phyloP scores from a whole-genome alignment of 2,329 filamentous ascomycete species.

The Claviceps capensis region DNA sequence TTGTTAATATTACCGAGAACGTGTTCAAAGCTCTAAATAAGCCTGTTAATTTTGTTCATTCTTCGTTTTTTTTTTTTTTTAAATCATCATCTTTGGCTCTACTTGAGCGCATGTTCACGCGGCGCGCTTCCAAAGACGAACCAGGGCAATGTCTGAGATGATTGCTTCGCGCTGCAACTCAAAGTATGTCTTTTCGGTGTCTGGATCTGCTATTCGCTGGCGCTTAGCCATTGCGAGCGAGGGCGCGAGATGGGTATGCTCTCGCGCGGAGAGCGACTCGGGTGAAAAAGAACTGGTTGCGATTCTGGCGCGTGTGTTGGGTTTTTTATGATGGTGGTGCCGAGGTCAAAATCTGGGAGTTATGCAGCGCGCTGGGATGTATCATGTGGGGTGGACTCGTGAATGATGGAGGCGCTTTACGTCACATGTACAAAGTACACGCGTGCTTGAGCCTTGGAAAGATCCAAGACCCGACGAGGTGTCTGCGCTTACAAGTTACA shows the following conservation, averaged over 20 bases:
- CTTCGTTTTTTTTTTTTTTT: background rate
- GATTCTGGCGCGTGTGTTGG: background rate
- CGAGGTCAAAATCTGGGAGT: background rate
- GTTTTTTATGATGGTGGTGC: background rate
- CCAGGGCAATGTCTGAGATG: conserved; percentile 59
- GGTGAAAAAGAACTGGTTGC: no score
- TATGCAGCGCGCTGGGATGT: background rate
- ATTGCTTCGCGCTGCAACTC: conserved; percentile 63
- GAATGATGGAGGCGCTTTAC: background rate
- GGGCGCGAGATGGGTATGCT: background rate
- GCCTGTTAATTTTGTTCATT: background rate
- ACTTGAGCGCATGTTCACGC: background rate
- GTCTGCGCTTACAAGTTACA: no score
- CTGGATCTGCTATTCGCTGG: conserved; percentile 9
- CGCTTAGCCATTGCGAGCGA: conserved; percentile 4
- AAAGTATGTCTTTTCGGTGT: conserved; percentile 47
- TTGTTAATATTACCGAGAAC: conserved; percentile 94
- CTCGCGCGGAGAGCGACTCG: no score
- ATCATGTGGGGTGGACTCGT: background rate
- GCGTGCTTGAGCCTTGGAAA: no score
- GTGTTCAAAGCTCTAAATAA: conserved; percentile 58
- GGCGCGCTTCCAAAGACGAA: conserved; percentile 20
- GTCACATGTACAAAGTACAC: no score
- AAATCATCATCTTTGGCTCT: background rate
- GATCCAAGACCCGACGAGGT: no score